These are phyloP conservation scores for Cystodermella granulosa DNA, from an alignment of 1,284 basidiomycete species.

Conservation along the genomic window DNA sequence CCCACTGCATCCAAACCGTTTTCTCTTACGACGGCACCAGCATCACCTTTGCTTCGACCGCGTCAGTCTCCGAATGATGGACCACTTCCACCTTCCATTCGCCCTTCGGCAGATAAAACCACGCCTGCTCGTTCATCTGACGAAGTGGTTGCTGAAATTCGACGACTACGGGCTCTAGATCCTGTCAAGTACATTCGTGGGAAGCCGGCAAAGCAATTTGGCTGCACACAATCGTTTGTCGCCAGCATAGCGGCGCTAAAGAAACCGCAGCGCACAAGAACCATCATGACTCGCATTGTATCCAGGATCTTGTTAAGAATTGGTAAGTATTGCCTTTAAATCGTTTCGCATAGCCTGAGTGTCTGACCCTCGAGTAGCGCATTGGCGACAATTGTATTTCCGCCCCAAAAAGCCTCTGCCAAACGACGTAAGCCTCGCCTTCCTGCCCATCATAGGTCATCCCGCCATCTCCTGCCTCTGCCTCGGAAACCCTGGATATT, in stretches of 20 bases:
- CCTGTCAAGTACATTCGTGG: conserved; percentile 50
- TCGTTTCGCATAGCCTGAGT: too few species aligned
- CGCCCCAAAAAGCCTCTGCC: too few species aligned
- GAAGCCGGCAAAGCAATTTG: conserved; percentile 56
- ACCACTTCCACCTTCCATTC: conserved; percentile 46
- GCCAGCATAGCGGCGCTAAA: conserved; percentile 53
- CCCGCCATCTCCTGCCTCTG: too few species aligned
- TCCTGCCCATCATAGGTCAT: too few species aligned
- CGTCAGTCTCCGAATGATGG: conserved; percentile 25
- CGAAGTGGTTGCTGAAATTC: conserved; percentile 53
- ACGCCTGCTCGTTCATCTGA: conserved; percentile 44
- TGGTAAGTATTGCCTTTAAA: too few species aligned
- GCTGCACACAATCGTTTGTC: conserved; percentile 54
- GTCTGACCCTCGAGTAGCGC: too few species aligned
- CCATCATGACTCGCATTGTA: too few species aligned
- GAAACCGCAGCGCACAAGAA: conserved; percentile 43
- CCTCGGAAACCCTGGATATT: too few species aligned
- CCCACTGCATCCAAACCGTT: conserved; percentile 64
- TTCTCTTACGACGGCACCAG: conserved; percentile 62
- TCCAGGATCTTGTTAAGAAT: too few species aligned
- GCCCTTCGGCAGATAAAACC: conserved; percentile 32
- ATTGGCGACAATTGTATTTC: too few species aligned
- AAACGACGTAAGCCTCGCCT: too few species aligned
- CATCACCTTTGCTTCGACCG: conserved; percentile 59
- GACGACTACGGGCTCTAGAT: conserved; percentile 49